These are phyloP conservation scores for Ganoderma sp. DNA, from an alignment of 1,284 basidiomycete species.

Conservation along the genomic window DNA sequence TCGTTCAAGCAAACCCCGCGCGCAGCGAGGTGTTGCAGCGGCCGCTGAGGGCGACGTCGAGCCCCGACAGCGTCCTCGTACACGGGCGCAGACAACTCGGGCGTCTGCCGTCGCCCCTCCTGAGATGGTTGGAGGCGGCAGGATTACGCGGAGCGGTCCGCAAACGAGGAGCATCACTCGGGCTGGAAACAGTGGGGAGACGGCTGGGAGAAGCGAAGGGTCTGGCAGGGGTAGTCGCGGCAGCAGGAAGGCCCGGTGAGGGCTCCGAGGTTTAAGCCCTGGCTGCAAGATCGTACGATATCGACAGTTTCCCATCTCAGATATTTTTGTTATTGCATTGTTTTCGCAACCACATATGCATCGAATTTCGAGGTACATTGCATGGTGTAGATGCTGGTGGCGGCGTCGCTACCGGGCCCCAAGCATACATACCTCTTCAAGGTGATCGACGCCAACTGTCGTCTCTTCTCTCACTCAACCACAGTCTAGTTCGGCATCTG, in stretches of 20 bases:
- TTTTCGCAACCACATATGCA: too few species aligned
- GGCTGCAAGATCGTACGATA: neutral
- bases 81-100: neutral
- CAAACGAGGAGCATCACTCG: neutral
- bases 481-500: constrained; percentile 9
- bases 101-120: neutral
- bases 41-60: too few species aligned
- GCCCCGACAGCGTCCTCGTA: neutral
- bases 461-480: constrained; percentile 26
- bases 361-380: too few species aligned
- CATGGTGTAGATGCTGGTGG: too few species aligned
- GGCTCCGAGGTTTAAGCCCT: neutral
- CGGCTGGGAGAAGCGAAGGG: neutral
- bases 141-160: neutral
- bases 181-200: neutral
- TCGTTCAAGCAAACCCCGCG: neutral
- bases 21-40: too few species aligned
- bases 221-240: neutral
- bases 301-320: neutral
- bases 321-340: too few species aligned
- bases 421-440: constrained; percentile 15
- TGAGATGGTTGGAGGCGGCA: neutral
- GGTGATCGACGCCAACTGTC: constrained; percentile 18
- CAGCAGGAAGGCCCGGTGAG: neutral
- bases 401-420: neutral